A percentile compares a stretch with the other conserved stretches of the same genome.
These are phyloP conservation scores for Kodamaea neixiangensis DNA, from an alignment of 805 yeast genomes.

Conservation along the genomic window DNA sequence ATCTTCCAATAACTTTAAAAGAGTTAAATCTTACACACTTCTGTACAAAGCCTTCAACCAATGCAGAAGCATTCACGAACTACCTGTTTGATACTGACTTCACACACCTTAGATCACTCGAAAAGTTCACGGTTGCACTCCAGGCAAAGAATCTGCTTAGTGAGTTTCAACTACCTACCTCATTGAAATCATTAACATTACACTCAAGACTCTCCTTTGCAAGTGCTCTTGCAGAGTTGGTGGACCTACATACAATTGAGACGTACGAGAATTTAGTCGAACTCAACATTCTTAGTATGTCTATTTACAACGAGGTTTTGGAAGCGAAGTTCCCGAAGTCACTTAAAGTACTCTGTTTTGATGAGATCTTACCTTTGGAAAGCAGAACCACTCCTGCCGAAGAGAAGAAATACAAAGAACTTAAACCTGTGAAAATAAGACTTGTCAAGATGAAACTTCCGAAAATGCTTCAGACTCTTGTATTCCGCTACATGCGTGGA, in stretches of 20 bases:
- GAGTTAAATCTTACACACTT: not conserved
- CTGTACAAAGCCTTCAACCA: not conserved
- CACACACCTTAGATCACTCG: not conserved
- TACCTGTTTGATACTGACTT: not conserved
- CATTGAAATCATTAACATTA: not conserved
- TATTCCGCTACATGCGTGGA: conserved; percentile 4
- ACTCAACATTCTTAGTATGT: not conserved
- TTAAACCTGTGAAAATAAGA: not conserved
- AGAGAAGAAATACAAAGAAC: not conserved
- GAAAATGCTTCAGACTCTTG: not conserved
- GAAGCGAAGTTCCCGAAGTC: not conserved
- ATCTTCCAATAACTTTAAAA: not conserved
- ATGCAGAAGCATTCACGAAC: not conserved
- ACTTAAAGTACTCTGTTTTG: not conserved
- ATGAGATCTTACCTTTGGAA: conserved; percentile 1
- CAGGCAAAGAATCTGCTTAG: not conserved
- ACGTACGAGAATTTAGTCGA: not conserved
- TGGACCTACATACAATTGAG: not conserved
- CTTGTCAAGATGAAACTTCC: not conserved
- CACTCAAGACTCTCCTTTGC: not conserved
- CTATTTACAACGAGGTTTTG: not conserved
- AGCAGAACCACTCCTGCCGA: not conserved
- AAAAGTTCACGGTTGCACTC: not conserved
- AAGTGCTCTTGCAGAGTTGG: not conserved
- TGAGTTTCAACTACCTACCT: not conserved